These are phyloP conservation scores for Tilletia walkeri DNA, from an alignment of 1,284 basidiomycete genomes.

Conservation along the genomic window DNA sequence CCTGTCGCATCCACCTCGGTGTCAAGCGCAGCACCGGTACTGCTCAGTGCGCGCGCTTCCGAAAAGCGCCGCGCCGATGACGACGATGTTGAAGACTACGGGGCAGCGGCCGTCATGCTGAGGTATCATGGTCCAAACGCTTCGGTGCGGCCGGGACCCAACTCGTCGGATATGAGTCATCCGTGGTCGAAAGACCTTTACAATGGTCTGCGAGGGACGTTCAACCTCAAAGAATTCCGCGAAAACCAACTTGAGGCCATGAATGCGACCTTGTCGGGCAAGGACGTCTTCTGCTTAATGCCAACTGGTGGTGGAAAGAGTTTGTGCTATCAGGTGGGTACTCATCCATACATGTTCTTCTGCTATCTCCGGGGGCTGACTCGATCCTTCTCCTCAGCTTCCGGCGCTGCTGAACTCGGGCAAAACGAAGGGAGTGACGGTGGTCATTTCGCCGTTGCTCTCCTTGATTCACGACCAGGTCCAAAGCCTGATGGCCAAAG, in stretches of 20 bases:
- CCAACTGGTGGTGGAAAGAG: conserved; percentile 93
- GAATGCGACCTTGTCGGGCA: conserved; percentile 72
- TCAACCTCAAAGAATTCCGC: conserved; percentile 72
- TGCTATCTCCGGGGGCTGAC: background rate
- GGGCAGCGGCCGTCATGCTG: background rate
- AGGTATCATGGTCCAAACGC: conserved; percentile 4
- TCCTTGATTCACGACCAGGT: conserved; percentile 92
- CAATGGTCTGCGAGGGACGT: conserved; percentile 66
- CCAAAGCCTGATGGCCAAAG: conserved; percentile 66
- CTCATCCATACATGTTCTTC: background rate
- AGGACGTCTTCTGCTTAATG: conserved; percentile 91
- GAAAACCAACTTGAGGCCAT: conserved; percentile 85
- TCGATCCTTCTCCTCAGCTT: conserved; percentile 57
- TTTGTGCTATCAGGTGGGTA: conserved; percentile 61
- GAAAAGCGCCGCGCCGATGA: background rate
- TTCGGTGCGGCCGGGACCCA: no score
- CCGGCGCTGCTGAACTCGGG: conserved; percentile 79
- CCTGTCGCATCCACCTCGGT: background rate
- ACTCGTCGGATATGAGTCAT: conserved; percentile 42
- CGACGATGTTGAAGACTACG: background rate
- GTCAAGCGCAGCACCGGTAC: background rate
- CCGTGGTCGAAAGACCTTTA: conserved; percentile 66
- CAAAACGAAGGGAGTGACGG: conserved; percentile 73
- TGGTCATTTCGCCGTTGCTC: conserved; percentile 86
- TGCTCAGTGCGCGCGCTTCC: background rate